Conservation (phyloP, 202 grass and related monocot genomes). For the Elaeis oleifera region DNA sequence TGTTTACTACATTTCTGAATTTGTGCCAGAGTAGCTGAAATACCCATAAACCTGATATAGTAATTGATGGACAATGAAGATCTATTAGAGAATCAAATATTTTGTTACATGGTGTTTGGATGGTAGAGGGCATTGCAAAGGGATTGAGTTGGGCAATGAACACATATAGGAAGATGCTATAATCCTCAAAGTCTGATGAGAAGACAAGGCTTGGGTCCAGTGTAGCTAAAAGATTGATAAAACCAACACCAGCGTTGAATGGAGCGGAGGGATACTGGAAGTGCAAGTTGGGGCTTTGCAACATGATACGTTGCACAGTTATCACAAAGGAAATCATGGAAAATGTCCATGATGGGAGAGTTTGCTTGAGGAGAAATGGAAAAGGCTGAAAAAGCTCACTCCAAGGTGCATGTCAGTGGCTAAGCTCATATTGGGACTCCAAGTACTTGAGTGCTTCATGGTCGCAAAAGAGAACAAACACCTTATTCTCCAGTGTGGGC, state of each 20-base stretch:
- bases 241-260: slow-evolving; percentile 31
- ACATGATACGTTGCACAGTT: slow-evolving; percentile 32
- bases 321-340: slow-evolving; percentile 34
- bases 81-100: slow-evolving; percentile 15
- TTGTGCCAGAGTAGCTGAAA: too few species aligned
- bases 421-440: slow-evolving; percentile 24
- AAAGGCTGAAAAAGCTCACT: too few species aligned
- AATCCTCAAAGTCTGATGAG: slow-evolving; percentile 39
- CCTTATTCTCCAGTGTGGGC: too few species aligned
- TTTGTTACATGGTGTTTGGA: slow-evolving; percentile 15
- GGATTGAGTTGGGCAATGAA: slow-evolving; percentile 15
- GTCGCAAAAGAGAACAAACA: too few species aligned
- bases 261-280: slow-evolving; percentile 16
- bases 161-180: slow-evolving; percentile 32
- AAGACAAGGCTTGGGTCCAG: slow-evolving; percentile 41
- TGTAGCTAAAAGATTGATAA: slow-evolving; percentile 31
- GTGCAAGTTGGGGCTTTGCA: slow-evolving; percentile 21
- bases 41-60: slow-evolving; percentile 29
- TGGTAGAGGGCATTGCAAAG: slow-evolving; percentile 4
- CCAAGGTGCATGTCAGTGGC: slow-evolving; percentile 26
- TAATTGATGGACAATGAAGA: slow-evolving; percentile 53
- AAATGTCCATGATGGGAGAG: slow-evolving; percentile 38
- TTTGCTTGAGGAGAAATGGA: slow-evolving; percentile 20
- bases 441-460: too few species aligned
- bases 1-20: too few species aligned